phyloP scores from a whole-genome alignment of 1,139 yeast genomes.

The Taphrina deformans region DNA sequence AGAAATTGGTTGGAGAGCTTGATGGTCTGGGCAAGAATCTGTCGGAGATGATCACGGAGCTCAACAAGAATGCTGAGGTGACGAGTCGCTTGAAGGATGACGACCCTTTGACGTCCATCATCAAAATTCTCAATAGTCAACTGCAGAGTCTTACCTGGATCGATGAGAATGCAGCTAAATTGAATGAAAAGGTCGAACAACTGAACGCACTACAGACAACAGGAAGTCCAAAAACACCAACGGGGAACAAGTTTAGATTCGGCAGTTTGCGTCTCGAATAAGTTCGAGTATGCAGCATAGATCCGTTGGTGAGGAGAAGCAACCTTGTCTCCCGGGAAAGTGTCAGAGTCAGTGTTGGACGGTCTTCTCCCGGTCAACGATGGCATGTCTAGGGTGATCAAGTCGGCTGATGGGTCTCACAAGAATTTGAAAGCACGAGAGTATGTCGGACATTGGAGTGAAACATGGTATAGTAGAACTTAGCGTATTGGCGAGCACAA shows the following conservation, averaged over 20 bases:
- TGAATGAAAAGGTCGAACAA: slow-evolving; percentile 64
- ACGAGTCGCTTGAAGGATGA: slow-evolving; percentile 61
- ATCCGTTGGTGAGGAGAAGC: too few relatives aligned
- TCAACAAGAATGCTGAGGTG: slow-evolving; percentile 80
- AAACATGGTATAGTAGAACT: too few relatives aligned
- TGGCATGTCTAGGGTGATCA: too few relatives aligned
- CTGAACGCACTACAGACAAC: slow-evolving; percentile 39
- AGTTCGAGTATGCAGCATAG: too few relatives aligned
- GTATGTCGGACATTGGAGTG: too few relatives aligned
- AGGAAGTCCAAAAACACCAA: slow-evolving; percentile 3
- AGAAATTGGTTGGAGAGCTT: slow-evolving; percentile 75
- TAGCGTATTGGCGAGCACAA: not conserved
- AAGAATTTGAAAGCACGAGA: too few relatives aligned
- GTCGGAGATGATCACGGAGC: slow-evolving; percentile 74
- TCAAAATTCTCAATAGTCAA: slow-evolving; percentile 81
- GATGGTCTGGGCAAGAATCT: slow-evolving; percentile 75
- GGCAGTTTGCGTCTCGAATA: slow-evolving; percentile 14
- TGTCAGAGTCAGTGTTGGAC: too few relatives aligned
- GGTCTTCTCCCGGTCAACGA: too few relatives aligned
- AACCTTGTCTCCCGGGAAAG: too few relatives aligned
- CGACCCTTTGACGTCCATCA: slow-evolving; percentile 56
- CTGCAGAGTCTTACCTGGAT: slow-evolving; percentile 86
- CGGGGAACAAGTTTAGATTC: slow-evolving; percentile 7
- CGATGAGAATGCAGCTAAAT: slow-evolving; percentile 66
- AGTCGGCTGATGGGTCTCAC: too few relatives aligned